Evolutionary conservation across 169 alveolate species (phyloP).

Genomic region (Babesia sp.): DNA sequence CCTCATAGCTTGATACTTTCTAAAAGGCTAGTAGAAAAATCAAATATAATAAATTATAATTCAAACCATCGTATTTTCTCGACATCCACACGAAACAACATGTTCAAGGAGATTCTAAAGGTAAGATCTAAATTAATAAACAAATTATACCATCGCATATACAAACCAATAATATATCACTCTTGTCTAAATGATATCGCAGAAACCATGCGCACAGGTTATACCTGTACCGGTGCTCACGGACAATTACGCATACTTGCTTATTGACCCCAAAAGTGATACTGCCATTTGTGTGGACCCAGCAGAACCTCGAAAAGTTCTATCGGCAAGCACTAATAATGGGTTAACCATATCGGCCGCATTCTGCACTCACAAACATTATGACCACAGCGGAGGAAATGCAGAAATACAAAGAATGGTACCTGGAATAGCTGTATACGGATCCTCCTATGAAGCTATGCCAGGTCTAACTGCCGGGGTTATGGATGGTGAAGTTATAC

Average conservation of each 20-base stretch:
- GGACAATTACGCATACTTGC: constrained; percentile 64
- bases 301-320: constrained; percentile 54
- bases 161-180: no score
- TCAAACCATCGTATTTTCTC: not conserved
- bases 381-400: constrained; percentile 83
- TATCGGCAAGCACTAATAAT: not conserved
- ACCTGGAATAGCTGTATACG: constrained; percentile 80
- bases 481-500: constrained; percentile 71
- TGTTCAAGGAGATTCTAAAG: constrained; percentile 37
- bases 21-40: not conserved
- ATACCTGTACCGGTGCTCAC: constrained; percentile 38
- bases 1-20: not conserved
- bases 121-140: constrained; percentile 1
- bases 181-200: not conserved
- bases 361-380: constrained; percentile 68
- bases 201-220: constrained; percentile 64
- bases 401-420: constrained; percentile 62
- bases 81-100: not conserved
- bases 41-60: not conserved
- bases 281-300: constrained; percentile 63
- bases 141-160: no score
- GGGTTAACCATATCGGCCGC: not conserved
- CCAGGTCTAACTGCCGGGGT: constrained; percentile 84
- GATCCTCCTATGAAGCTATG: constrained; percentile 85
- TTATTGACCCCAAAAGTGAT: constrained; percentile 37